Conservation (phyloP, 192 early-diverging fungal species). For the Phycomyces blakesleeanus region DNA sequence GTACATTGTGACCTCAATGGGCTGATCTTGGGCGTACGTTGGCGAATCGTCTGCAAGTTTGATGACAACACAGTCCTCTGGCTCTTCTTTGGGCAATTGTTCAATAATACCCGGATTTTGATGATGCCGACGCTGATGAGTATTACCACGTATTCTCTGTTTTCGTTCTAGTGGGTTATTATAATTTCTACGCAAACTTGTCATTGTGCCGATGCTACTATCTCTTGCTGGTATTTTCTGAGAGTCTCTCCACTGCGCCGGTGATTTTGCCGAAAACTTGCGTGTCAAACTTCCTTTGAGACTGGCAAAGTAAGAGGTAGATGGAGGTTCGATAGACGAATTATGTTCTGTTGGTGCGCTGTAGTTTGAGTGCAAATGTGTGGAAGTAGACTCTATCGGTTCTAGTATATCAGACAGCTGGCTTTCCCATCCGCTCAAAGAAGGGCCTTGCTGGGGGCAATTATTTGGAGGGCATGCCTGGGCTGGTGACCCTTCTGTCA, state of each 20-base stretch:
- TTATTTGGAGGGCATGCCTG: not conserved
- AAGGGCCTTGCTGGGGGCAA: too few species aligned
- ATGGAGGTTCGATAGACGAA: not conserved
- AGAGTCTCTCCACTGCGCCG: not conserved
- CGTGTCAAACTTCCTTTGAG: not conserved
- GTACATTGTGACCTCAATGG: not conserved
- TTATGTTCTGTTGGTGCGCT: not conserved
- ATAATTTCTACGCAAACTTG: not conserved
- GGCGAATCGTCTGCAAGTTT: too few species aligned
- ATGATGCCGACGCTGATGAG: not conserved
- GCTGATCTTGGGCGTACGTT: too few species aligned
- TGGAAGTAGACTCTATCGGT: not conserved
- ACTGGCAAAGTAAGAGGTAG: not conserved
- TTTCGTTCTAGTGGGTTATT: not conserved
- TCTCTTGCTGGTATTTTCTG: not conserved
- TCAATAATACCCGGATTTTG: not conserved
- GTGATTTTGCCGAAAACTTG: not conserved
- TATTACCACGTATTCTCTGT: not conserved
- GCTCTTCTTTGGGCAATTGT: not conserved
- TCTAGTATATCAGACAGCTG: too few species aligned
- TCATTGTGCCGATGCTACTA: slow-evolving; percentile 11
- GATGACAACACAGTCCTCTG: not conserved
- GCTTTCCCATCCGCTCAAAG: too few species aligned
- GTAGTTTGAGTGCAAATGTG: not conserved
- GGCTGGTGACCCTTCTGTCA: slow-evolving; percentile 15